phyloP scores from a whole-genome alignment of 306 rosid species.

The Malus sieversii region DNA sequence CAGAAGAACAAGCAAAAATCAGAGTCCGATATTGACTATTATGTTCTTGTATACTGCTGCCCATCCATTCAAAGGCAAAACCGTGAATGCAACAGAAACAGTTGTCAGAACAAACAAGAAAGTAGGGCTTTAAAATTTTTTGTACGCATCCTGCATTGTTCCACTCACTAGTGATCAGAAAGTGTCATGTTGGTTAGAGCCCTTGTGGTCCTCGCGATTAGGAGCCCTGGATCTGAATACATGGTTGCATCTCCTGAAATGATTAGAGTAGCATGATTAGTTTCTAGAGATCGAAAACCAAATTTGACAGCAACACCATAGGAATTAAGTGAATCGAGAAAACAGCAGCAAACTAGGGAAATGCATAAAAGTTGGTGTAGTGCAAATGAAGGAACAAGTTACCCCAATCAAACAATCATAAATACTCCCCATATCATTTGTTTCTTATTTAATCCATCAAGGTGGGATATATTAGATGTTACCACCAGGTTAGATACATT shows the following conservation, averaged over 20 bases:
- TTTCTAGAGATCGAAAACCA: background rate
- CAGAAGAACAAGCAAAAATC: background rate
- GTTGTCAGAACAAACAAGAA: slow-evolving; percentile 21
- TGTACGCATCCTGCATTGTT: slow-evolving; percentile 9
- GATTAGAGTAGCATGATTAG: slow-evolving; percentile 2
- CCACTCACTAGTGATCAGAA: slow-evolving; percentile 29
- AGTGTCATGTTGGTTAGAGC: slow-evolving; percentile 32
- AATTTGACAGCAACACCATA: background rate
- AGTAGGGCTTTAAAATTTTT: slow-evolving; percentile 1
- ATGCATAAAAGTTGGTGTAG: background rate
- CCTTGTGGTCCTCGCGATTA: slow-evolving; percentile 33
- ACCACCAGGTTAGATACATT: background rate
- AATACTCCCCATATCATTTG: background rate
- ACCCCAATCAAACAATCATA: background rate
- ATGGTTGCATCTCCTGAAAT: slow-evolving; percentile 51
- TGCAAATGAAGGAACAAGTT: background rate
- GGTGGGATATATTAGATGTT: background rate
- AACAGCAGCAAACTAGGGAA: background rate
- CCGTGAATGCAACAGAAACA: slow-evolving; percentile 5
- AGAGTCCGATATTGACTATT: background rate
- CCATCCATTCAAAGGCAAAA: background rate
- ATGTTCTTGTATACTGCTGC: background rate
- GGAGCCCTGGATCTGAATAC: slow-evolving; percentile 40
- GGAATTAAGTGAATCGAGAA: background rate
- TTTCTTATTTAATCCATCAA: background rate